Base-by-base conservation (phyloP, 306 rosid genomes). In the Hippophae gyantsensis region DNA sequence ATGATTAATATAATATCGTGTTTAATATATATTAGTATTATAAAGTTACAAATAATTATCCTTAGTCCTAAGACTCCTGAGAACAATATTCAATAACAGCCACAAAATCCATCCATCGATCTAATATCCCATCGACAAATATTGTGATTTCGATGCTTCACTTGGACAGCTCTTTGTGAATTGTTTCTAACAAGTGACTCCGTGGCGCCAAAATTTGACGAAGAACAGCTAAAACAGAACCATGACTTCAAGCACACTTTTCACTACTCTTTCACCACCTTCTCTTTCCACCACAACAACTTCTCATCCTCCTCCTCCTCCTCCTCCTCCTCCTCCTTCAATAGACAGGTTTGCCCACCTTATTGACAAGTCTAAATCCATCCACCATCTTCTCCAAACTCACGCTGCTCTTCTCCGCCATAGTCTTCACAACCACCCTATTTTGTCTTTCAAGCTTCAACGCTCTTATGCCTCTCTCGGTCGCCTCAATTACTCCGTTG, bases 401-500 rank as follows among this genome's bases (percentile, higher is more conserved):
- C 86, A 85, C 65, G 89, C 79, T 7, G 62, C 59, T 42, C 74
- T 85, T 52, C 61, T 85, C 47, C 86, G 86, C 13, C 77, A 63
- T 0, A 74, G 72, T 18, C 71, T 79, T 3, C 44, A 85, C 70
- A 55, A 66, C 25, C 77, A 85, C 68, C 80, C 84, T 6, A 72
- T 82, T 61, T 57, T 85, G 40, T 77, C 77, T 62, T 85, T 85
- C 81, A 82, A 82, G 64, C 89, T 85, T 60, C 94, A 82, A 67
- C 94, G 94, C 27, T 74, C 84, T 13, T 85, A 82, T 75, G 60
- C 82, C 64, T 57, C 80, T 14, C 32, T 70, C 6, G 79, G 88
- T 53, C 76, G 78, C 72, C 89, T 85, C 44, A 72, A 75, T 68
- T 74, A 79, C 69, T 75, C 89, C 42, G 71, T 82, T 6, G 7